Conservation (phyloP, 352 stramenopile genomes). For the Aphanomyces stellatus region DNA sequence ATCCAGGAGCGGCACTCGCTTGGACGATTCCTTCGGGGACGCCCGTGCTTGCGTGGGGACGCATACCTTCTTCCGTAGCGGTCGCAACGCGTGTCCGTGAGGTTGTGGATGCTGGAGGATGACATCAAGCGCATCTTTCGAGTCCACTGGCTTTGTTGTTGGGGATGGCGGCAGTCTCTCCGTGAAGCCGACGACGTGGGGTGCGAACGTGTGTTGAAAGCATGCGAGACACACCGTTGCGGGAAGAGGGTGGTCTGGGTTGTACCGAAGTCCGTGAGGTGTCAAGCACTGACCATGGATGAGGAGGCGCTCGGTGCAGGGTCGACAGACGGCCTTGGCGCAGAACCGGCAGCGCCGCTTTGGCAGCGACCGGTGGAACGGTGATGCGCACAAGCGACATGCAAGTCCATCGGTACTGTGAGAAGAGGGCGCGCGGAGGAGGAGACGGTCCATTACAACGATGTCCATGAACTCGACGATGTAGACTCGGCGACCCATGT, state of each 20-base stretch:
- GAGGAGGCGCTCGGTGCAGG: background rate
- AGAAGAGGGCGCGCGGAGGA: background rate
- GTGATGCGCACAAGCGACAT: background rate
- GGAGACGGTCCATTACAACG: background rate
- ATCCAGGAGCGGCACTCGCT: too few species aligned
- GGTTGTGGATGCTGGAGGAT: background rate
- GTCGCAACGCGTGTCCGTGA: too few species aligned
- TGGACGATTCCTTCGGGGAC: too few species aligned
- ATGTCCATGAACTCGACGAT: background rate
- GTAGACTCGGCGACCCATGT: background rate
- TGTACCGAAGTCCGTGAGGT: background rate
- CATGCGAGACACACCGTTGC: background rate
- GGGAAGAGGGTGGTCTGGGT: background rate
- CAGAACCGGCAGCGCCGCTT: background rate
- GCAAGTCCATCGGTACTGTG: background rate
- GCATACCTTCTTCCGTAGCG: too few species aligned
- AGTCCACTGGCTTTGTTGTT: background rate
- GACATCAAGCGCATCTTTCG: background rate
- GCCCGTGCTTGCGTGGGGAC: too few species aligned
- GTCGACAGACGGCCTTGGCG: background rate
- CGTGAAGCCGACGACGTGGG: background rate
- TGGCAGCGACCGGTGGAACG: background rate
- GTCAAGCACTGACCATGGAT: background rate
- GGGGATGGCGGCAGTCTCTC: background rate
- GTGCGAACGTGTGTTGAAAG: background rate